Evolutionary conservation across 2,329 filamentous ascomycete genomes (phyloP).

Genomic region (Sporothrix euskadiensis): DNA sequence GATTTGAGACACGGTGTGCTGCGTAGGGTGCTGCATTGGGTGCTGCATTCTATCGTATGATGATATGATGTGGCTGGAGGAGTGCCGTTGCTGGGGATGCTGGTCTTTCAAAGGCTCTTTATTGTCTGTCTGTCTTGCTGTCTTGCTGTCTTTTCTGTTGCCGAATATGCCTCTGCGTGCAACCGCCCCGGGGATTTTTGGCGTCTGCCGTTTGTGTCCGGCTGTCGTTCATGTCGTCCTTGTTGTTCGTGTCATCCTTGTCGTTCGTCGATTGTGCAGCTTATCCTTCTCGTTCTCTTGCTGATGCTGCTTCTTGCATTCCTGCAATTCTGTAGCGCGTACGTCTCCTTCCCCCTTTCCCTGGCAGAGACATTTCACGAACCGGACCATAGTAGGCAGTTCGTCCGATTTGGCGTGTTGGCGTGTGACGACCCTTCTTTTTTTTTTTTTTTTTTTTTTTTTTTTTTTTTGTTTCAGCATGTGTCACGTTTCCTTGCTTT

Average conservation of each 20-base stretch:
- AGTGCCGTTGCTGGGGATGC: background rate
- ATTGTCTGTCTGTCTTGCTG: background rate
- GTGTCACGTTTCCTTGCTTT: background rate
- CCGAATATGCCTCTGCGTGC: background rate
- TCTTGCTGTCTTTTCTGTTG: background rate
- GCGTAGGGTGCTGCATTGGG: background rate
- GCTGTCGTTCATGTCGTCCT: background rate
- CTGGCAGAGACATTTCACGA: constrained; percentile 10
- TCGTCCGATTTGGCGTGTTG: constrained; percentile 18
- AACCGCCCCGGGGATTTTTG: background rate
- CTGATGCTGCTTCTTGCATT: too few relatives aligned
- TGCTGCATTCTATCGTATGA: background rate
- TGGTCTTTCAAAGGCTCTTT: too few relatives aligned
- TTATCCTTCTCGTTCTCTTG: background rate
- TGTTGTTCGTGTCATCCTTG: background rate
- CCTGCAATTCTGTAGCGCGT: background rate
- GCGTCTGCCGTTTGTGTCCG: background rate
- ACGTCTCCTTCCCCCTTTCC: background rate
- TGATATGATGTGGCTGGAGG: constrained; percentile 5
- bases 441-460: background rate
- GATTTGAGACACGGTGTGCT: background rate
- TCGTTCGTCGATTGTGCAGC: background rate
- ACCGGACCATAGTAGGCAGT: constrained; percentile 1
- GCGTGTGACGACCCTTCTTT: background rate
- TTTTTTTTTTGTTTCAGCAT: background rate